Conservation (phyloP, 768 basidiomycete genomes). For the Russula sp. region DNA sequence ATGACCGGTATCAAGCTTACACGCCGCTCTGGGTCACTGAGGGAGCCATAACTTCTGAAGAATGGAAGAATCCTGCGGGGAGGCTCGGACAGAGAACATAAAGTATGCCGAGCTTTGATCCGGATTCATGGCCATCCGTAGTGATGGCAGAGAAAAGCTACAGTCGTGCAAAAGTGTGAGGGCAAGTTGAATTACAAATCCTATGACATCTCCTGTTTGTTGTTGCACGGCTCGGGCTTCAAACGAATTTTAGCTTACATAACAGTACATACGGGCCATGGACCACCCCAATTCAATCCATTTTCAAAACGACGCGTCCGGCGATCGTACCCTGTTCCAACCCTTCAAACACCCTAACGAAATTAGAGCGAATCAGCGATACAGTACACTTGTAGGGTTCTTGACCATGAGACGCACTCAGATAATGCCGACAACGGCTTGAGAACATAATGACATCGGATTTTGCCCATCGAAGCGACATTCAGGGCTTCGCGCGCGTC, state of each 20-base stretch:
- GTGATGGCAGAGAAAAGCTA: no score
- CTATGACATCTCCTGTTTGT: no score
- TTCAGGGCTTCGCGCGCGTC: slow-evolving; percentile 79
- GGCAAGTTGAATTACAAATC: background rate
- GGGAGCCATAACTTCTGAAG: no score
- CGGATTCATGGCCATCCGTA: no score
- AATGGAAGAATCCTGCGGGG: no score
- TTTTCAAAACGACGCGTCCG: slow-evolving; percentile 19
- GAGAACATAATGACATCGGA: slow-evolving; percentile 54
- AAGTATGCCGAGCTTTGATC: no score
- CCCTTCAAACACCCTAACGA: slow-evolving; percentile 40
- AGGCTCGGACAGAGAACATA: no score
- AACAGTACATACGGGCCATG: background rate
- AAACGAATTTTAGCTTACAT: background rate
- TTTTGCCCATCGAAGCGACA: slow-evolving; percentile 67
- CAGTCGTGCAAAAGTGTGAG: no score
- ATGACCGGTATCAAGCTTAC: no score
- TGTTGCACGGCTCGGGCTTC: background rate
- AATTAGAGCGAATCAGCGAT: background rate
- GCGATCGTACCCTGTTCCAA: slow-evolving; percentile 39
- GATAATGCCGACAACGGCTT: slow-evolving; percentile 52
- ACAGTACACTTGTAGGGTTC: background rate
- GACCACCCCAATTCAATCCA: no score
- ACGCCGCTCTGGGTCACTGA: no score
- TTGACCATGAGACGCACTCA: slow-evolving; percentile 41